These are phyloP conservation scores for Apiospora malaysiana DNA, from an alignment of 2,329 filamentous ascomycete genomes.

Conservation along the genomic window DNA sequence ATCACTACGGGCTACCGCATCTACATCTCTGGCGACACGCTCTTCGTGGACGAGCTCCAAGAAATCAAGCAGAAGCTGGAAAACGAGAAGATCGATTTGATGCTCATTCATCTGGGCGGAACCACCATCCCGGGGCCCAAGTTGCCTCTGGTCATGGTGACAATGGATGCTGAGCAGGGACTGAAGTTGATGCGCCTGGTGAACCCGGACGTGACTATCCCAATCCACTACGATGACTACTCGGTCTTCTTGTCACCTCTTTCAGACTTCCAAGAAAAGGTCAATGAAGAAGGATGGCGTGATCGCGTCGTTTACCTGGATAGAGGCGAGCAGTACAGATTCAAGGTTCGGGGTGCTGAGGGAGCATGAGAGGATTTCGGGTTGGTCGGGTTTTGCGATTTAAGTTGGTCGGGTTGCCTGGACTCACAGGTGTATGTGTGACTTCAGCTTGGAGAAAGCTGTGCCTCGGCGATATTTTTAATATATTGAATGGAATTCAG, in stretches of 20 bases:
- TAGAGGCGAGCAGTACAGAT: constrained; percentile 61
- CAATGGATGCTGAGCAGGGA: constrained; percentile 70
- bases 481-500: background rate
- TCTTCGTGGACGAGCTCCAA: constrained; percentile 66
- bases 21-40: constrained; percentile 71
- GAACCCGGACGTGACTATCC: constrained; percentile 65
- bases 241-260: constrained; percentile 65
- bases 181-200: constrained; percentile 65
- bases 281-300: constrained; percentile 55
- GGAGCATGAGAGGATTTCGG: background rate
- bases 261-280: constrained; percentile 62
- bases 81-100: constrained; percentile 64
- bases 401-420: background rate
- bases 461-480: background rate
- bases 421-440: background rate
- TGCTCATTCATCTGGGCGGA: constrained; percentile 70
- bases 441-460: background rate
- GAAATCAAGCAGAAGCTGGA: constrained; percentile 63
- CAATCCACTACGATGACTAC: constrained; percentile 70
- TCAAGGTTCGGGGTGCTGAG: constrained; percentile 48
- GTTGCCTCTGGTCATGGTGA: constrained; percentile 68
- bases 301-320: constrained; percentile 66
- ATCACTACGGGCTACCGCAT: constrained; percentile 61
- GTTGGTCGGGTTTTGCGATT: background rate
- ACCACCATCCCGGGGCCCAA: constrained; percentile 67